phyloP scores from a whole-genome alignment of 768 basidiomycete genomes.

The Boletus pseudopeckii region DNA sequence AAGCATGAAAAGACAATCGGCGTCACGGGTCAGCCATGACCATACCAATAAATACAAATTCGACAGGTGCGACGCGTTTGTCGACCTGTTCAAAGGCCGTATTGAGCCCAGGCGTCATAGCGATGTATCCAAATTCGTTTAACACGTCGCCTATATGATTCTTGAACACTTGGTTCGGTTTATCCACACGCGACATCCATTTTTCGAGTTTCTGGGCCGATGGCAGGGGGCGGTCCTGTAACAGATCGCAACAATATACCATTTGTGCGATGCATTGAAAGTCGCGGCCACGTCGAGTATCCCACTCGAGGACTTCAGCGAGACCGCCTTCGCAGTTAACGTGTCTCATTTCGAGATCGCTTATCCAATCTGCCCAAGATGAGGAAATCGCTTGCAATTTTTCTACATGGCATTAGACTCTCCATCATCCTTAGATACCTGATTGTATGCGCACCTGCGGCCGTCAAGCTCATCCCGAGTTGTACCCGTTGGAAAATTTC shows the following conservation, averaged over 20 bases:
- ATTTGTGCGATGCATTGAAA: constrained; percentile 73
- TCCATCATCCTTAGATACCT: background rate
- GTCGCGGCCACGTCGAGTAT: constrained; percentile 66
- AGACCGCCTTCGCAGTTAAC: constrained; percentile 61
- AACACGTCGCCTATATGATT: constrained; percentile 51
- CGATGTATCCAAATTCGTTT: constrained; percentile 52
- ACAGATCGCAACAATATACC: constrained; percentile 60
- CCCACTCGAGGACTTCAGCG: constrained; percentile 53
- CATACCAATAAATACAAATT: constrained; percentile 80
- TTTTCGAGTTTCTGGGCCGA: constrained; percentile 56
- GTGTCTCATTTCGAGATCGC: constrained; percentile 53
- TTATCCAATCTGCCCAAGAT: constrained; percentile 66
- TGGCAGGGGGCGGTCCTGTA: constrained; percentile 46
- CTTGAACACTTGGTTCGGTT: constrained; percentile 50
- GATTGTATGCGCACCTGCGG: constrained; percentile 49
- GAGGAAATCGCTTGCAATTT: constrained; percentile 78
- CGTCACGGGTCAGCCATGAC: background rate
- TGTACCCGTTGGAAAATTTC: constrained; percentile 85
- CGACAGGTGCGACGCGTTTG: constrained; percentile 65
- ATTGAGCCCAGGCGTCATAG: constrained; percentile 38
- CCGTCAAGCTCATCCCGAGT: constrained; percentile 68
- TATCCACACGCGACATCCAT: constrained; percentile 33
- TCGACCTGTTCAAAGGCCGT: constrained; percentile 50
- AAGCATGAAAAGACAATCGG: background rate
- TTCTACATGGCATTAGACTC: constrained; percentile 41